Evolutionary conservation across 2,329 filamentous ascomycete genomes (phyloP), one percentile per base, ranked within the genome.

Genomic region (Calonectria naviculata): DNA sequence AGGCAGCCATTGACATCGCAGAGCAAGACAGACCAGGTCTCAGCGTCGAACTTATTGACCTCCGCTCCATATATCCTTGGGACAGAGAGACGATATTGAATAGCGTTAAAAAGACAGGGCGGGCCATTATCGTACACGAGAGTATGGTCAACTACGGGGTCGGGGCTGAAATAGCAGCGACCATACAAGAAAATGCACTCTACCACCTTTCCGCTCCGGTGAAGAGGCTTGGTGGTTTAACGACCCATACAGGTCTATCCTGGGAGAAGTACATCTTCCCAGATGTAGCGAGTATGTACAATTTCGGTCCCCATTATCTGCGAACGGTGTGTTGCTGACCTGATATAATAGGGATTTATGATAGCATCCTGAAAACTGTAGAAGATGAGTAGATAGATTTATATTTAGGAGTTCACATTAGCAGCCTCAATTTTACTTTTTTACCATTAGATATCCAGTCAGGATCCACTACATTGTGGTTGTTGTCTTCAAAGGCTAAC

Each of bases 41-140:
- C 56, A 93, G 89, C 15, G 89, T 95, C 15, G 95, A 98, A 85
- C 86, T 98, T 64, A 94, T 98, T 71, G 95, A 98, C 80, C 84
- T 98, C 68, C 88, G 95, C 66, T 97, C 95, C 0, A 88, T 98
- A 61, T 97, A 97, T 79, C 95, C 95, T 0, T 98, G 95, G 95
- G 95, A 98, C 81, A 90, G 93, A 77, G 88, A 92, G 79, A 93
- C 93, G 0, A 89, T 98, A 2, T 86, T 97, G 68, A 85, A 92
- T 52, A 97, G 95, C 73, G 95, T 97, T 12, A 90, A 89, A 77
- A 97, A 95, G 86, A 98, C 95, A 0, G 95, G 95, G 0, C 85
- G 94, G 70, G 94, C 93, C 31, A 89, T 98, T 47, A 92, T 98
- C 1, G 95, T 98, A 7, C 95, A 98, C 80, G 95, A 98, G 84